Percentiles rank a stretch among this genome's conserved stretches.
phyloP scores from a whole-genome alignment of 495 filamentous ascomycete species.

The Xylaria bambusicola region DNA sequence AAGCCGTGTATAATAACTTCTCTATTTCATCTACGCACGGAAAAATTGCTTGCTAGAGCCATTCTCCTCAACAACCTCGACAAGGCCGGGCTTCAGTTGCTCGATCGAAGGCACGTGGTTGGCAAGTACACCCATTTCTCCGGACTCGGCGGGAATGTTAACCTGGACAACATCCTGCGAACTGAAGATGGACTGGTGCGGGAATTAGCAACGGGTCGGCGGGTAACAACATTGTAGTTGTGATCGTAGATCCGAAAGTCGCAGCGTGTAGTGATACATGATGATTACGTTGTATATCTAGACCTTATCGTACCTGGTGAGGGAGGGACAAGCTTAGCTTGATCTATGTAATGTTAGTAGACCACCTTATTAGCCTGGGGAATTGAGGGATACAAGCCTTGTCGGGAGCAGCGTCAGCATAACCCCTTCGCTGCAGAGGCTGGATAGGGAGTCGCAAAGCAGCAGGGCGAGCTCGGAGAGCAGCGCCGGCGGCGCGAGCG shows the following conservation, averaged over 20 bases:
- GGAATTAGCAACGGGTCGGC: conserved; percentile 45
- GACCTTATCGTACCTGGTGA: conserved; percentile 78
- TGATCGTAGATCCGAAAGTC: neutral
- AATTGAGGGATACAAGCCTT: conserved; percentile 47
- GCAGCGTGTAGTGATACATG: too few species aligned
- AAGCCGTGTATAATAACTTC: conserved; percentile 9
- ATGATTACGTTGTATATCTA: too few species aligned
- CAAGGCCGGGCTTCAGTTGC: conserved; percentile 93
- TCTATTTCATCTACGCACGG: conserved; percentile 62
- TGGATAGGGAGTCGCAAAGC: conserved; percentile 67
- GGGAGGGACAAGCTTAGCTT: conserved; percentile 95
- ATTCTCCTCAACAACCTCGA: conserved; percentile 94
- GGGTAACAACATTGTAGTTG: conserved; percentile 20
- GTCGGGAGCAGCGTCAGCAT: conserved; percentile 91
- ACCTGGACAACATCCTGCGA: conserved; percentile 84
- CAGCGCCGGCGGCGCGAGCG: conserved; percentile 81
- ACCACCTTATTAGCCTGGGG: neutral
- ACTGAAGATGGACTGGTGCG: conserved; percentile 56
- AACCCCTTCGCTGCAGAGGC: conserved; percentile 80
- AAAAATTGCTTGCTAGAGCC: conserved; percentile 94
- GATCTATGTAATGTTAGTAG: conserved; percentile 60
- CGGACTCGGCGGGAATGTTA: conserved; percentile 96
- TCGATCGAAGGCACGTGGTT: conserved; percentile 99
- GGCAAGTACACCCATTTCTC: conserved; percentile 98
- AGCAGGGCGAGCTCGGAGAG: conserved; percentile 74